Conservation (phyloP, 2,329 filamentous ascomycete genomes). For the Fusarium kyushuense region DNA sequence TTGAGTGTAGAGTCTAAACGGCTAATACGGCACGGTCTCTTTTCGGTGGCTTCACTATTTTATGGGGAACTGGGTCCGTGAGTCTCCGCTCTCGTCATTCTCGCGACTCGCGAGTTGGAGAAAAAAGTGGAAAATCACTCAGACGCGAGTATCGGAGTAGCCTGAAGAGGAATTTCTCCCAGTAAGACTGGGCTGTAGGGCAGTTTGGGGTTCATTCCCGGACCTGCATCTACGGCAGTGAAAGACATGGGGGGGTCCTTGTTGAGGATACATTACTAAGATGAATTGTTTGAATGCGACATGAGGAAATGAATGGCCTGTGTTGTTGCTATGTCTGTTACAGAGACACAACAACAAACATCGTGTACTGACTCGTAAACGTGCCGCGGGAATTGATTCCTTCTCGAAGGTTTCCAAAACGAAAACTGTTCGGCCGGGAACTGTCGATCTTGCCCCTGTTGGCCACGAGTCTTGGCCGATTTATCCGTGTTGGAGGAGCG, state of each 20-base stretch:
- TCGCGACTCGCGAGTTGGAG: constrained; percentile 23
- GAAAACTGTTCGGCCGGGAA: background rate
- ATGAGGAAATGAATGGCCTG: background rate
- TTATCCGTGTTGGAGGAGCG: constrained; percentile 3
- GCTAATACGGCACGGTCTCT: constrained; percentile 39
- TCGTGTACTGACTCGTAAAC: background rate
- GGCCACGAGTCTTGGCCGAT: background rate
- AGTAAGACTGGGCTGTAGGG: background rate
- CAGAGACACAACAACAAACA: too few species aligned
- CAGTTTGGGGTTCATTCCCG: constrained; percentile 6
- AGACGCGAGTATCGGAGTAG: background rate
- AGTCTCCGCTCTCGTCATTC: constrained; percentile 17
- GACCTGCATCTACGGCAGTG: constrained; percentile 5
- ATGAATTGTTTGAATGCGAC: too few species aligned
- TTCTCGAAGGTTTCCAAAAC: constrained; percentile 8
- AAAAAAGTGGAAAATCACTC: constrained; percentile 10
- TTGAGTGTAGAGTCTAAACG: too few species aligned
- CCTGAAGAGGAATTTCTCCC: constrained; percentile 3
- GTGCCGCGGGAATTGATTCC: background rate
- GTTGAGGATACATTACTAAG: background rate
- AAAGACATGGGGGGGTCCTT: background rate
- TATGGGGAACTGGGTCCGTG: constrained; percentile 14
- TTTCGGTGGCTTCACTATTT: constrained; percentile 25
- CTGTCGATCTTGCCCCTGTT: constrained; percentile 5
- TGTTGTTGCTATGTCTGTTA: too few species aligned